These are phyloP conservation scores for Cryptosporidium ryanae DNA, from an alignment of 169 alveolate genomes.

Conservation along the genomic window DNA sequence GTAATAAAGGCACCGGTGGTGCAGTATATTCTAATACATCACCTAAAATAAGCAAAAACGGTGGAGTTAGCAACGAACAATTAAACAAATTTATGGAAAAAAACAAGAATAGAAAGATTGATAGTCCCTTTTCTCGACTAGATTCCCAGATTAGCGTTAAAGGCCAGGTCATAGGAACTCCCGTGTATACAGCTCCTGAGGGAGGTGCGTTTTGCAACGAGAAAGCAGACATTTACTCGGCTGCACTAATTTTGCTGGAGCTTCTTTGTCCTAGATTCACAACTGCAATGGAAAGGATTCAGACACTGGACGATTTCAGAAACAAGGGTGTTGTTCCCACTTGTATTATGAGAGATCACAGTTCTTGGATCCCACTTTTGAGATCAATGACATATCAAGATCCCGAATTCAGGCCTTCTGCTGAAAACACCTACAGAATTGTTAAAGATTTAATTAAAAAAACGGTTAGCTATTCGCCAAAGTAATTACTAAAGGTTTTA, in stretches of 20 bases:
- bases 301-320: conserved; percentile 85
- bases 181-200: conserved; percentile 92
- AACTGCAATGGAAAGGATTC: conserved; percentile 89
- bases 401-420: conserved; percentile 89
- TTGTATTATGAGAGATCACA: conserved; percentile 79
- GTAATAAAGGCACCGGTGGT: conserved; percentile 4
- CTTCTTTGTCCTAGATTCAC: conserved; percentile 88
- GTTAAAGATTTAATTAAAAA: conserved; percentile 68
- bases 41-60: background rate
- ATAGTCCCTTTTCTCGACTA: conserved; percentile 42
- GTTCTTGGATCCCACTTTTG: conserved; percentile 86
- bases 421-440: conserved; percentile 76
- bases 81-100: conserved; percentile 36
- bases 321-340: conserved; percentile 84
- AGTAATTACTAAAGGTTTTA: too few relatives aligned
- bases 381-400: conserved; percentile 85
- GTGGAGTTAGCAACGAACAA: background rate
- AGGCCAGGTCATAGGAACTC: conserved; percentile 91
- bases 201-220: conserved; percentile 91
- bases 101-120: background rate
- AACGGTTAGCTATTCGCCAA: background rate
- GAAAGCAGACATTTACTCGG: conserved; percentile 90
- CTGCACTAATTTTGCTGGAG: conserved; percentile 88
- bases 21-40: background rate
- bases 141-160: conserved; percentile 79